These are phyloP conservation scores for Chlamydomonas sp. DNA, from an alignment of 139 green algal species.

Conservation along the genomic window DNA sequence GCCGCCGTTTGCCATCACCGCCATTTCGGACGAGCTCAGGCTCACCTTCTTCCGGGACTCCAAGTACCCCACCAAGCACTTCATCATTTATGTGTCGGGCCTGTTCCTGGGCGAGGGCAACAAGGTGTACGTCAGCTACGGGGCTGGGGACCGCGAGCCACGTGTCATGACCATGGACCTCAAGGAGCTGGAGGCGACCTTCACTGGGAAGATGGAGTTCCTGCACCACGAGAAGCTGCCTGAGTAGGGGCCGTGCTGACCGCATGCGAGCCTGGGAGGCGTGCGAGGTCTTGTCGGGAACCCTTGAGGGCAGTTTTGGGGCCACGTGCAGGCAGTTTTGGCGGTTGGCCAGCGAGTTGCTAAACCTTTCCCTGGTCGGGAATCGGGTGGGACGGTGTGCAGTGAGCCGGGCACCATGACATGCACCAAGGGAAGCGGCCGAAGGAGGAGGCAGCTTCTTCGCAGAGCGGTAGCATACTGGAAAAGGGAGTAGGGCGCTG, in stretches of 20 bases:
- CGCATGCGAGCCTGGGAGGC: neutral
- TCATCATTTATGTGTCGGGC: slow-evolving; percentile 26
- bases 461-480: too few relatives aligned
- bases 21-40: slow-evolving; percentile 39
- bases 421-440: too few relatives aligned
- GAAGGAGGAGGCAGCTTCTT: too few relatives aligned
- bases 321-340: too few relatives aligned
- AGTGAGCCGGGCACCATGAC: too few relatives aligned
- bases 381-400: too few relatives aligned
- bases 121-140: slow-evolving; percentile 25
- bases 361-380: too few relatives aligned
- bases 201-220: slow-evolving; percentile 18
- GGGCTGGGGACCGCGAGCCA: slow-evolving; percentile 1
- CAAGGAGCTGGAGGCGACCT: slow-evolving; percentile 9
- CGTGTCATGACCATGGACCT: slow-evolving; percentile 1
- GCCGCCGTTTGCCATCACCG: slow-evolving; percentile 40
- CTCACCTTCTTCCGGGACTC: slow-evolving; percentile 22
- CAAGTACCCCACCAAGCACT: neutral
- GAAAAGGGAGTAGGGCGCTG: too few relatives aligned
- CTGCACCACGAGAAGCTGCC: neutral
- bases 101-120: neutral
- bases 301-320: too few relatives aligned
- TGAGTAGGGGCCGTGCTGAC: neutral
- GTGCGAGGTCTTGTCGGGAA: neutral
- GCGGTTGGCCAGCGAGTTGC: too few relatives aligned